These are phyloP conservation scores for Calonectria hawksworthii DNA, from an alignment of 2,329 filamentous ascomycete genomes.

Conservation along the genomic window DNA sequence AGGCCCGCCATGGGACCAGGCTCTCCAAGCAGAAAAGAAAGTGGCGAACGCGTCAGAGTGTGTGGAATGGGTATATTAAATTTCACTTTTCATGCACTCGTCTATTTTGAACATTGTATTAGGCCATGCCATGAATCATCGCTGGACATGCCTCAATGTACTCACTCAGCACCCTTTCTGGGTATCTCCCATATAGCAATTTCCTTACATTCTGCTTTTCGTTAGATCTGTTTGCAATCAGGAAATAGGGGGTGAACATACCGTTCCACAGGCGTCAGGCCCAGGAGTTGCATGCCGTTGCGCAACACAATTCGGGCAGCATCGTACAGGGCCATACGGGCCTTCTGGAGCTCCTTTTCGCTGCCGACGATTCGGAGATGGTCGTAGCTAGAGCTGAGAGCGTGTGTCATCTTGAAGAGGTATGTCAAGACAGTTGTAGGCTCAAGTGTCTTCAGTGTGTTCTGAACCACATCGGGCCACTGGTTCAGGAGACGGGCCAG, in stretches of 20 bases:
- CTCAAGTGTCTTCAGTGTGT: slow-evolving; percentile 88
- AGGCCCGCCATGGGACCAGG: not conserved
- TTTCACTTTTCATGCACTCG: slow-evolving; percentile 43
- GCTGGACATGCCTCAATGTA: slow-evolving; percentile 22
- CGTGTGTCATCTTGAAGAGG: slow-evolving; percentile 89
- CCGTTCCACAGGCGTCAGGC: slow-evolving; percentile 80
- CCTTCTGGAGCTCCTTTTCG: slow-evolving; percentile 76
- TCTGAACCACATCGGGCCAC: slow-evolving; percentile 88
- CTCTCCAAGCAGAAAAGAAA: not conserved
- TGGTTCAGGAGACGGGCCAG: slow-evolving; percentile 83
- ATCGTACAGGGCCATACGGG: slow-evolving; percentile 82
- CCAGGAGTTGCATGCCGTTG: slow-evolving; percentile 88
- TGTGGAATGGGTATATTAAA: slow-evolving; percentile 46
- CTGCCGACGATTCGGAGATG: slow-evolving; percentile 86
- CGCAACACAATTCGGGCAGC: slow-evolving; percentile 80
- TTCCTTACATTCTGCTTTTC: slow-evolving; percentile 42
- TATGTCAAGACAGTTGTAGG: slow-evolving; percentile 71
- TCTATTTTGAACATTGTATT: slow-evolving; percentile 33
- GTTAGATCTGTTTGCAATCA: slow-evolving; percentile 21
- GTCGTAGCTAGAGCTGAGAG: slow-evolving; percentile 84
- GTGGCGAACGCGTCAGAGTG: not conserved
- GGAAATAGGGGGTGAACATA: slow-evolving; percentile 33
- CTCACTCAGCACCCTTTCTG: slow-evolving; percentile 9
- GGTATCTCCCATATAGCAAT: not conserved
- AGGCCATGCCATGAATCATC: slow-evolving; percentile 27